These are phyloP conservation scores for Podospora conica DNA, from an alignment of 495 filamentous ascomycete species.

Conservation along the genomic window DNA sequence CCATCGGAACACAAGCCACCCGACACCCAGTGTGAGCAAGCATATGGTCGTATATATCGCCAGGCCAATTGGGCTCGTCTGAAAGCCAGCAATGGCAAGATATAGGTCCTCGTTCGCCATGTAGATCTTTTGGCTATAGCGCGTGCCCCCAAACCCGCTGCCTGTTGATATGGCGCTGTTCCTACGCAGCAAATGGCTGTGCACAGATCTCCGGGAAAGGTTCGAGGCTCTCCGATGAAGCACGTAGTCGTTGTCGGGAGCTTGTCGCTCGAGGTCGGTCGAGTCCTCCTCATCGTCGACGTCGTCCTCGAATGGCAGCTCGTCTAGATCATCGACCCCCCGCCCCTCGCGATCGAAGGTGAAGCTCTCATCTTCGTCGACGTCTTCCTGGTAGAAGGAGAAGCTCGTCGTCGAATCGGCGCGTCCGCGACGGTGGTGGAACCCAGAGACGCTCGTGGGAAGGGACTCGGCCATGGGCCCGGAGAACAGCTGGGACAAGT, in stretches of 20 bases:
- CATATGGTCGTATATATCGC: slow-evolving; percentile 64
- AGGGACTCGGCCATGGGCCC: slow-evolving; percentile 93
- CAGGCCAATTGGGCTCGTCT: slow-evolving; percentile 62
- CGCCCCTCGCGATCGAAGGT: background rate
- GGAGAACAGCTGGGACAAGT: slow-evolving; percentile 63
- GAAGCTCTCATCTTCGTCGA: slow-evolving; percentile 34
- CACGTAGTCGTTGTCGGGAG: slow-evolving; percentile 33
- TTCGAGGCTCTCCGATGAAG: slow-evolving; percentile 39
- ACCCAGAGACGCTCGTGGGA: slow-evolving; percentile 81
- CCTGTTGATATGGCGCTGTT: slow-evolving; percentile 55
- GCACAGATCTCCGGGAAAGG: slow-evolving; percentile 52
- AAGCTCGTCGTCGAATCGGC: slow-evolving; percentile 84
- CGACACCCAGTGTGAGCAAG: slow-evolving; percentile 63
- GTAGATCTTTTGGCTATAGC: slow-evolving; percentile 81
- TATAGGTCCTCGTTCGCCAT: slow-evolving; percentile 90
- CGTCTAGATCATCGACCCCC: slow-evolving; percentile 29
- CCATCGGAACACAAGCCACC: slow-evolving; percentile 83
- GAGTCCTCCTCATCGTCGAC: slow-evolving; percentile 33
- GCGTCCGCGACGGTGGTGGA: slow-evolving; percentile 72
- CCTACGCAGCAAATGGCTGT: slow-evolving; percentile 63
- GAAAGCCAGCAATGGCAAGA: slow-evolving; percentile 86
- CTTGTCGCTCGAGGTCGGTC: slow-evolving; percentile 37
- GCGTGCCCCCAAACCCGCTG: slow-evolving; percentile 52
- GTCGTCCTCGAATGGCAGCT: slow-evolving; percentile 37
- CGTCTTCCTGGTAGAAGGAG: slow-evolving; percentile 72